Evolutionary conservation across 345 rosid species (phyloP).

Genomic region (Pelargonium nanum): DNA sequence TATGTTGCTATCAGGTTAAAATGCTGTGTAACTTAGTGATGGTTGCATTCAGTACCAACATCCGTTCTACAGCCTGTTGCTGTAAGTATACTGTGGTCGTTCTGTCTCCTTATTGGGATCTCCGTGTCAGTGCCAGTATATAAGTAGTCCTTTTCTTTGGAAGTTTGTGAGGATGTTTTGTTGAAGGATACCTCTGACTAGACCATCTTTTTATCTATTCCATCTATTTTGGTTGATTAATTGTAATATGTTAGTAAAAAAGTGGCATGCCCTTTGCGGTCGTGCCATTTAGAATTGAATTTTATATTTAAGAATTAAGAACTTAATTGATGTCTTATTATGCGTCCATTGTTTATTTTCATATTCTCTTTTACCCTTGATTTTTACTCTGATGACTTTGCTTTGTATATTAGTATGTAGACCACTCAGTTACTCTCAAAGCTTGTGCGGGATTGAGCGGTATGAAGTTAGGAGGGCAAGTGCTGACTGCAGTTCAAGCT

Average conservation of each 20-base stretch:
- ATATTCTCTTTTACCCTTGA: slow-evolving; percentile 7
- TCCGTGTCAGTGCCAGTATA: background rate
- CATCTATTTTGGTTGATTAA: background rate
- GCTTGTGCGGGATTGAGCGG: slow-evolving; percentile 91
- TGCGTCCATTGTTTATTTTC: background rate
- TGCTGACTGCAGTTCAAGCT: slow-evolving; percentile 71
- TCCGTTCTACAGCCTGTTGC: background rate
- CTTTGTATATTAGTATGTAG: slow-evolving; percentile 45
- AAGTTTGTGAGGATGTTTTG: background rate
- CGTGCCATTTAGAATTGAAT: too few relatives aligned
- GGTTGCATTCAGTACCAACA: background rate
- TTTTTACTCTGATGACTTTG: slow-evolving; percentile 5
- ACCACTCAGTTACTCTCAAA: slow-evolving; percentile 53
- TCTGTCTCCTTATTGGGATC: too few relatives aligned
- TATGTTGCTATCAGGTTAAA: background rate
- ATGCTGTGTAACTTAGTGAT: background rate
- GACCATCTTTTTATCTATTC: background rate
- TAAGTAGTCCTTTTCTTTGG: background rate
- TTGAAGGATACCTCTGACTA: background rate
- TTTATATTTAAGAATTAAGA: too few relatives aligned
- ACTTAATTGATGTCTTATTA: background rate
- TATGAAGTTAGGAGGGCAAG: slow-evolving; percentile 81
- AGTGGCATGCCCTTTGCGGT: background rate
- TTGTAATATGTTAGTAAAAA: background rate
- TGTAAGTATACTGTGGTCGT: too few relatives aligned